Percentiles rank a stretch among this genome's conserved stretches.
Evolutionary conservation across 1,284 basidiomycete genomes (phyloP).

Genomic region (Rhodotorula sp.): DNA sequence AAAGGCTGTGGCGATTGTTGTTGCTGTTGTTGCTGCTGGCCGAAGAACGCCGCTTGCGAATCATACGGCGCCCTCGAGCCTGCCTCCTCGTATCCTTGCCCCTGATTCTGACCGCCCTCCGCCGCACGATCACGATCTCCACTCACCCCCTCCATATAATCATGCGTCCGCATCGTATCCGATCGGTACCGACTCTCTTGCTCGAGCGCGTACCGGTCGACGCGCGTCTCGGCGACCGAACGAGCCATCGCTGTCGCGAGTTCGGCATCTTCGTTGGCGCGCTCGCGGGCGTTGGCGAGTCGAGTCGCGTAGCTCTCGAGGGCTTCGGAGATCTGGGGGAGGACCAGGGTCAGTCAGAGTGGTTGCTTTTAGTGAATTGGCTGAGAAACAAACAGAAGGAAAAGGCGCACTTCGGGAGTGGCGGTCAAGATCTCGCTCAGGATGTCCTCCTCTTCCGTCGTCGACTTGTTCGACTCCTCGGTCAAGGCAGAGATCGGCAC

Average conservation of each 20-base stretch:
- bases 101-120: background rate
- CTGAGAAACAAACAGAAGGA: background rate
- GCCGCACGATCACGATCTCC: background rate
- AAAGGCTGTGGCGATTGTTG: no score
- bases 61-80: slow-evolving; percentile 9
- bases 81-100: background rate
- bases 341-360: background rate
- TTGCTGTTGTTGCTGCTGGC: background rate
- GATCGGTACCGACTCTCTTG: background rate
- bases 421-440: slow-evolving; percentile 35
- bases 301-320: slow-evolving; percentile 27
- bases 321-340: slow-evolving; percentile 33
- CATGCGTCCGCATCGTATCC: background rate
- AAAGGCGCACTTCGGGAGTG: slow-evolving; percentile 29
- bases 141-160: slow-evolving; percentile 20
- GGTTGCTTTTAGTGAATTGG: background rate
- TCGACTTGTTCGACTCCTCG: background rate
- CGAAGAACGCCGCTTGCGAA: slow-evolving; percentile 21
- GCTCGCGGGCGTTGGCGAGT: background rate
- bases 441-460: slow-evolving; percentile 38
- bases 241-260: slow-evolving; percentile 32
- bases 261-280: slow-evolving; percentile 27
- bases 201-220: slow-evolving; percentile 16
- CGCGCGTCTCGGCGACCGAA: slow-evolving; percentile 26
- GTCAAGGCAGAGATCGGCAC: background rate